These are phyloP conservation scores for Sphagnum contortum DNA, from an alignment of 225 moss, liverwort and hornwort genomes.

Conservation along the genomic window DNA sequence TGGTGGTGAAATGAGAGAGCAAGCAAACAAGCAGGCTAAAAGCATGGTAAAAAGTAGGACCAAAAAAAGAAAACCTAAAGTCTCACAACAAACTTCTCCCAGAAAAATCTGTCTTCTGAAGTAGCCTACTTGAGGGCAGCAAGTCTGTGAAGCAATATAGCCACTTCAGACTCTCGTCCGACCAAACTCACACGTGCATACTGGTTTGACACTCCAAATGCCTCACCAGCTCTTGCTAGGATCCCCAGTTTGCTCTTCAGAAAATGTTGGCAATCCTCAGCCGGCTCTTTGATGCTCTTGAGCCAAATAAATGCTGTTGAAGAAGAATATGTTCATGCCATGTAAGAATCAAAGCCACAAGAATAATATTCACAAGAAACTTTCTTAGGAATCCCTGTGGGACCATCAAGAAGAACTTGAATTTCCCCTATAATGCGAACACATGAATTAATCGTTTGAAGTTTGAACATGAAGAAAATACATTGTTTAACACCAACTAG, in stretches of 20 bases:
- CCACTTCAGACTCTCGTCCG: slow-evolving; percentile 3
- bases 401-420: not conserved
- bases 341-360: too few species aligned
- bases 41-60: too few species aligned
- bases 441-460: not conserved
- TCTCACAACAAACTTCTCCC: too few species aligned
- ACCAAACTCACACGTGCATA: slow-evolving; percentile 33
- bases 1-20: too few species aligned
- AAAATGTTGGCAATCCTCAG: slow-evolving; percentile 11
- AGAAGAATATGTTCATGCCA: not conserved
- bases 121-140: not conserved
- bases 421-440: not conserved
- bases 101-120: too few species aligned
- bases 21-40: too few species aligned
- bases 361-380: too few species aligned
- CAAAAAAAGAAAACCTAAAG: too few species aligned
- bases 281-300: slow-evolving; percentile 14
- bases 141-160: not conserved
- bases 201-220: slow-evolving; percentile 14
- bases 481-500: not conserved
- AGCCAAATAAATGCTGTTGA: slow-evolving; percentile 34
- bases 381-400: not conserved
- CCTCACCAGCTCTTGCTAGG: slow-evolving; percentile 4
- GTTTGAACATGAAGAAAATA: slow-evolving; percentile 1
- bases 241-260: slow-evolving; percentile 18